Evolutionary conservation across 2,329 filamentous ascomycete genomes (phyloP), one percentile per base, ranked within the genome.

Genomic region (Ophiostoma tasmaniense): DNA sequence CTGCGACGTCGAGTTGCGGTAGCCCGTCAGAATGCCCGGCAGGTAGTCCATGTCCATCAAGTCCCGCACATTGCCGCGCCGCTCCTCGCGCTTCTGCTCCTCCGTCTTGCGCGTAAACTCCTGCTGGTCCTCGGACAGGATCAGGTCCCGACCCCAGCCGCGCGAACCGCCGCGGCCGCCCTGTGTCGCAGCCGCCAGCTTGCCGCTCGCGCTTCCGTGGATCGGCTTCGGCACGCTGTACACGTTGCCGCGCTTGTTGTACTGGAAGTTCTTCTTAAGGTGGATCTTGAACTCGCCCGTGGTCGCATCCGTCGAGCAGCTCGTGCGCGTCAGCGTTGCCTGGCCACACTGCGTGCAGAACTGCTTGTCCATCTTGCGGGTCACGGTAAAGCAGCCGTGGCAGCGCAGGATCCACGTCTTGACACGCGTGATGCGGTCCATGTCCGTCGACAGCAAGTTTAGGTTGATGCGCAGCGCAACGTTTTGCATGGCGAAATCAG

Each of bases 401-500:
- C 95, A 99, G 61, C 95, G 89, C 69, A 97, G 85, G 3, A 97
- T 88, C 84, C 92, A 96, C 14, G 91, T 94, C 78, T 93, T 94
- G 73, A 98, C 85, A 70, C 90, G 88, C 50, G 88, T 90, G 76
- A 99, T 92, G 74, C 93, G 88, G 72, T 91, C 85, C 71, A 98
- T 87, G 85, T 0, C 91, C 86, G 0, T 93, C 93, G 70, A 97
- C 85, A 71, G 33, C 61, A 70, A 66, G 66, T 78, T 78, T 17
- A 99, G 86, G 80, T 97, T 97, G 82, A 98, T 96, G 74, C 96
- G 92, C 4, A 99, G 85, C 1, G 95, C 86, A 8, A 98, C 93
- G 77, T 98, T 98, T 81, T 98, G 94, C 92, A 99, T 96, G 68
- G 95, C 94, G 79, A 91, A 98, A 81, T 99, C 95, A 69, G 90